Conservation (phyloP, 192 early-diverging fungal genomes). For the Entomortierella chlamydospora region DNA sequence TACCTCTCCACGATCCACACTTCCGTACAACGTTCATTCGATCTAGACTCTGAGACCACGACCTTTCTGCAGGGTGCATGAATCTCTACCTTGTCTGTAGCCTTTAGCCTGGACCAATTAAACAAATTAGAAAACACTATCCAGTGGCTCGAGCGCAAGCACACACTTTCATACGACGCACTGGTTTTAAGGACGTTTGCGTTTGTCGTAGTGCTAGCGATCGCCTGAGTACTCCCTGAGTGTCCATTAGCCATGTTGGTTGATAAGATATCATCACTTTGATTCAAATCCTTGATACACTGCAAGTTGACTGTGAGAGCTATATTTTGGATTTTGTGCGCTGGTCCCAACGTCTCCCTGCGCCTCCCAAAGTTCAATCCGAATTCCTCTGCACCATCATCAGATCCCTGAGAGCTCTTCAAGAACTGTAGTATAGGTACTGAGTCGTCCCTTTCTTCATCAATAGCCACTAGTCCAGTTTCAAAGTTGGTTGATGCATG, state of each 20-base stretch:
- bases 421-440: neutral
- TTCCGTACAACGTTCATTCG: neutral
- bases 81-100: conserved; percentile 35
- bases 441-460: neutral
- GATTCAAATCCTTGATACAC: neutral
- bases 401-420: conserved; percentile 40
- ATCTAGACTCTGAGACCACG: neutral
- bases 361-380: neutral
- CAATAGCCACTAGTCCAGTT: neutral
- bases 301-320: neutral
- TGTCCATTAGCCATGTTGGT: neutral
- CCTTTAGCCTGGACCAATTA: conserved; percentile 28
- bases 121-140: conserved; percentile 42
- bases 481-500: neutral
- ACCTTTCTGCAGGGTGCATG: conserved; percentile 41
- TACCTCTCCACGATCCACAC: conserved; percentile 43
- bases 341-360: neutral
- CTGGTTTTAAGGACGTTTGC: too few species aligned
- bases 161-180: neutral
- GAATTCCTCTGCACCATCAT: neutral
- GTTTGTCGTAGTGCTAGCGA: too few species aligned
- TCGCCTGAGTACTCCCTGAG: too few species aligned
- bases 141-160: neutral
- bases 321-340: neutral
- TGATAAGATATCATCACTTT: conserved; percentile 3